Evolutionary conservation across 768 basidiomycete genomes (phyloP).

Genomic region (Leccinum arenicola): DNA sequence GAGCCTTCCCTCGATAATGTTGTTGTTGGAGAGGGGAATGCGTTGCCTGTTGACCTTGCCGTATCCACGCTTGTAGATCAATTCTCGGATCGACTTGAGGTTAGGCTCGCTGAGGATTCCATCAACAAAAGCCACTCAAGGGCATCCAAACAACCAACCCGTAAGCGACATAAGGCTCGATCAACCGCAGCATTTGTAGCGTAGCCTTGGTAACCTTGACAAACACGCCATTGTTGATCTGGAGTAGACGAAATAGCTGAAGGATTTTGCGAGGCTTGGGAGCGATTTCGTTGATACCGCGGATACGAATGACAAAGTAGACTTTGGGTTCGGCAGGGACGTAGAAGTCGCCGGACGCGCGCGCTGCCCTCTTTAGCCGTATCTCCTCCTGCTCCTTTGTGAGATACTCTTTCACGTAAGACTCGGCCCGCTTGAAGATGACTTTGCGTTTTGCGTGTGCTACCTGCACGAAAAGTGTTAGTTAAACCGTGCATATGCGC

Average conservation of each 20-base stretch:
- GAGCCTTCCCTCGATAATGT: slow-evolving; percentile 85
- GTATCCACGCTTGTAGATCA: slow-evolving; percentile 99
- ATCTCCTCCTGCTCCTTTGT: slow-evolving; percentile 94
- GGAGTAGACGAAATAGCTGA: slow-evolving; percentile 95
- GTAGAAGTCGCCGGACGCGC: slow-evolving; percentile 92
- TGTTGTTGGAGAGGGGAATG: slow-evolving; percentile 92
- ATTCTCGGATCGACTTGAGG: slow-evolving; percentile 92
- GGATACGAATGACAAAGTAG: slow-evolving; percentile 96
- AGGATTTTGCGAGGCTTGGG: slow-evolving; percentile 99
- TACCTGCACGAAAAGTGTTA: slow-evolving; percentile 48
- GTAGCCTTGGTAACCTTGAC: slow-evolving; percentile 96
- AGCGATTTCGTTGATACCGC: slow-evolving; percentile 99
- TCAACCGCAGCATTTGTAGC: slow-evolving; percentile 95
- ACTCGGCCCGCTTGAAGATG: slow-evolving; percentile 98
- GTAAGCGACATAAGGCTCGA: slow-evolving; percentile 97
- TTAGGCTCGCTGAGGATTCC: slow-evolving; percentile 74
- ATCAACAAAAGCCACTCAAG: slow-evolving; percentile 3
- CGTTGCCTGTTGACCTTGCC: slow-evolving; percentile 98
- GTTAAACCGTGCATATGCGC: slow-evolving; percentile 7
- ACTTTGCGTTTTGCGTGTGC: slow-evolving; percentile 91
- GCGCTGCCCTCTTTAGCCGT: slow-evolving; percentile 89
- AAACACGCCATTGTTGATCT: slow-evolving; percentile 99
- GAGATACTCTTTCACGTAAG: slow-evolving; percentile 97
- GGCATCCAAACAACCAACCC: slow-evolving; percentile 52
- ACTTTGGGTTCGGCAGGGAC: slow-evolving; percentile 96